Conservation (phyloP, 2,329 filamentous ascomycete species). For the Diaporthe amygdali region DNA sequence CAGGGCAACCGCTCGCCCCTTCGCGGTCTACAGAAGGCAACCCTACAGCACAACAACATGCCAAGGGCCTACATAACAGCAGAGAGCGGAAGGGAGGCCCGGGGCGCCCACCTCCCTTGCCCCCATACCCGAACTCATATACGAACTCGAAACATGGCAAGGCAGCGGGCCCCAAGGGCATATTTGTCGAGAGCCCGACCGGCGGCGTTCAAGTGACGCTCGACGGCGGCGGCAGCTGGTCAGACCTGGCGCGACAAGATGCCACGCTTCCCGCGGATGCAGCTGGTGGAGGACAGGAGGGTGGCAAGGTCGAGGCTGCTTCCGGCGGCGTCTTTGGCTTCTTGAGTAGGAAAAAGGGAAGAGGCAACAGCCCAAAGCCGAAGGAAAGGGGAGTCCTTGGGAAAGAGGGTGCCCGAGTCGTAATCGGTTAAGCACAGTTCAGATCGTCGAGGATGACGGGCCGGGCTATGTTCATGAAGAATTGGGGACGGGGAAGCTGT, state of each 20-base stretch:
- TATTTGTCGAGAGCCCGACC: slow-evolving; percentile 75
- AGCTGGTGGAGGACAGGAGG: slow-evolving; percentile 50
- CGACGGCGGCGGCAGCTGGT: slow-evolving; percentile 90
- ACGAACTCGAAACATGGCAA: slow-evolving; percentile 39
- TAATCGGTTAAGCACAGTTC: slow-evolving; percentile 62
- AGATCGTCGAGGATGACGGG: neutral
- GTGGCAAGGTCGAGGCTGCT: slow-evolving; percentile 58
- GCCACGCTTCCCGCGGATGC: slow-evolving; percentile 75
- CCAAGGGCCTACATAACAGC: slow-evolving; percentile 10
- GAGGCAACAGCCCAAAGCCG: slow-evolving; percentile 91
- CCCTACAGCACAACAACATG: neutral
- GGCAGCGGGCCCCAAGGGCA: slow-evolving; percentile 58
- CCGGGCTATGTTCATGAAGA: neutral
- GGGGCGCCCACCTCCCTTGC: slow-evolving; percentile 43
- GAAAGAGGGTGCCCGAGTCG: slow-evolving; percentile 88
- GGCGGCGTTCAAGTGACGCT: slow-evolving; percentile 92
- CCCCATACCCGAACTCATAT: slow-evolving; percentile 54
- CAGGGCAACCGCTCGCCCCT: slow-evolving; percentile 22
- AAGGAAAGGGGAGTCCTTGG: slow-evolving; percentile 92
- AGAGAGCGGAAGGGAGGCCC: slow-evolving; percentile 29
- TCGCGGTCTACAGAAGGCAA: slow-evolving; percentile 13
- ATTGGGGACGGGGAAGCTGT: neutral
- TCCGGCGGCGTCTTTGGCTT: slow-evolving; percentile 91
- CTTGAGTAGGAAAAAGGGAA: slow-evolving; percentile 84
- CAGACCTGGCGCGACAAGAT: slow-evolving; percentile 84